Base-by-base conservation (phyloP, 129 eudicot genomes). In the Artemisia annua region DNA sequence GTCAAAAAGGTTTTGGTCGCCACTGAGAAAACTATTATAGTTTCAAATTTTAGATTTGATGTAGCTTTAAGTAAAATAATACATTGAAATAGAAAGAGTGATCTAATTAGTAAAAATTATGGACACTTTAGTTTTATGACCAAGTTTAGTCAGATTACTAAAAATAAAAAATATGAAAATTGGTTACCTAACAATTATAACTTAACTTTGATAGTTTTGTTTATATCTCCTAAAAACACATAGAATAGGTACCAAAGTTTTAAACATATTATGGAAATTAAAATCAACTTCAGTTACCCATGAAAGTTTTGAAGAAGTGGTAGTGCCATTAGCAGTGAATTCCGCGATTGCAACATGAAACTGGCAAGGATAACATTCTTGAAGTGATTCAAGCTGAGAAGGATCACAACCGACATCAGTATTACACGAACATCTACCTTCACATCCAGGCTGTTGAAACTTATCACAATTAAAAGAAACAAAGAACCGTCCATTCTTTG, bases 361-460 rank as follows among this genome's bases (percentile, higher is more conserved):
- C 72, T 76, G 82, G 16, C 89, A 85, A 61, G 86, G 86, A 67
- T 54, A 51, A 7, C 63, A 61, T 20, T 69, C 86, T 48, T 72
- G 76, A 48, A 70, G 82, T 15, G 82, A 30, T 15, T 58, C 46
- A 9, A 30, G 49, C 8, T 62, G 71, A 8, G 84, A 75, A 48
- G 89, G 89, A 75, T 85, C 86, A 78, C 89, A 85, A 61, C 71
- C 65, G 11, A 71, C 79, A 64, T 85, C 86, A 1, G 84, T 22
- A 62, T 85, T 85, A 70, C 89, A 85, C 0, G 89, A 78, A 71
- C 89, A 85, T 78, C 84, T 79, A 48, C 89, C 86, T 81, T 79
- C 80, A 49, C 89, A 85, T 48, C 86, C 84, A 43, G 78, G 57
- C 54, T 81, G 79, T 28, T 43, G 71, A 32, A 78, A 79, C 79